A percentile compares a stretch with the other conserved stretches of the same genome.
Conservation (phyloP, 1,284 basidiomycete genomes). For the Lentinula novae-zelandiae region DNA sequence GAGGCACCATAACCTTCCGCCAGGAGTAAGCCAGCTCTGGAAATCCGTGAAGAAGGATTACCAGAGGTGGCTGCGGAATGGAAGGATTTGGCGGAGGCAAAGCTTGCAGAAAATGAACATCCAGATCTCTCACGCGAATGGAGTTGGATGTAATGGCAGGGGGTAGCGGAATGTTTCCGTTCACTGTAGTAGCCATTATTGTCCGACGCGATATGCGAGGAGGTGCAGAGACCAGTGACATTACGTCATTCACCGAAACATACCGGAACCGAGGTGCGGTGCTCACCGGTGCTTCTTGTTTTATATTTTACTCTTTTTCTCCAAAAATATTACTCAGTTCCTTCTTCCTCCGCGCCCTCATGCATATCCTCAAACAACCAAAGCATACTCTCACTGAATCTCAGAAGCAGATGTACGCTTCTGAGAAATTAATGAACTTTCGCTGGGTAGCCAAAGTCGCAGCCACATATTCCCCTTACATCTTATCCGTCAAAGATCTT, state of each 20-base stretch:
- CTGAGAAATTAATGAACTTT: conserved; percentile 47
- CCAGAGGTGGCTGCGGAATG: conserved; percentile 32
- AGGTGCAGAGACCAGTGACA: neutral
- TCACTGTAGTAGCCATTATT: neutral
- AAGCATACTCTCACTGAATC: conserved; percentile 19
- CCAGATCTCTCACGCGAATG: conserved; percentile 34
- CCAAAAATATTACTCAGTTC: neutral
- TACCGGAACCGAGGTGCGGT: too few relatives aligned
- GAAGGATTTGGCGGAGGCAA: conserved; percentile 17
- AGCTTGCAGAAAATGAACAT: conserved; percentile 51
- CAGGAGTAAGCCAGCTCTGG: conserved; percentile 64
- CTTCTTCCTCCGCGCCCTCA: neutral
- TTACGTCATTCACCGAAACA: neutral
- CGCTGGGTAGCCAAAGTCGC: conserved; percentile 44
- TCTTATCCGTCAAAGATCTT: conserved; percentile 35
- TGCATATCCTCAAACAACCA: neutral
- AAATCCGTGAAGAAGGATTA: conserved; percentile 64
- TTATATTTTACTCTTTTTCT: neutral
- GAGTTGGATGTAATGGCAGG: conserved; percentile 3
- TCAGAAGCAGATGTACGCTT: conserved; percentile 42
- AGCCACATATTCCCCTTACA: conserved; percentile 37
- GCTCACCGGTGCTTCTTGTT: too few relatives aligned
- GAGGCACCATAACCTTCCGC: conserved; percentile 51
- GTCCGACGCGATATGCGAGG: too few relatives aligned
- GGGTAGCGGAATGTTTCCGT: neutral